These are phyloP conservation scores for Annulohypoxylon bovei DNA, from an alignment of 495 filamentous ascomycete genomes.

Conservation along the genomic window DNA sequence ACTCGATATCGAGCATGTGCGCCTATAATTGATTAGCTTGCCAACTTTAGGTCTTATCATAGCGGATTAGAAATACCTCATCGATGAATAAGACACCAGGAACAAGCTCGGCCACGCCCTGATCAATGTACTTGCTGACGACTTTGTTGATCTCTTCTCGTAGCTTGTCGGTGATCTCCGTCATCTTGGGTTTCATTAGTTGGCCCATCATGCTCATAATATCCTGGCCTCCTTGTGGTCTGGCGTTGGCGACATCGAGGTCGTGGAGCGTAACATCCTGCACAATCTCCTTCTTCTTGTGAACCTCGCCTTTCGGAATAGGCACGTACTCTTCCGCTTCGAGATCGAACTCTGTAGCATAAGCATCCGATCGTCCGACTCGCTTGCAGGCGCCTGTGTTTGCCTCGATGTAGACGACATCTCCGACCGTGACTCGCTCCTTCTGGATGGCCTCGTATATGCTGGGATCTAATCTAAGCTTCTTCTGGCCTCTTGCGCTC, in stretches of 20 bases:
- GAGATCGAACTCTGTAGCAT: slow-evolving; percentile 96
- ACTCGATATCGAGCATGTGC: slow-evolving; percentile 99
- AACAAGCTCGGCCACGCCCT: slow-evolving; percentile 96
- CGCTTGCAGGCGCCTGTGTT: slow-evolving; percentile 98
- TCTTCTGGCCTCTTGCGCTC: slow-evolving; percentile 94
- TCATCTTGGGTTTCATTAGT: slow-evolving; percentile 98
- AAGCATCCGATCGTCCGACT: slow-evolving; percentile 93
- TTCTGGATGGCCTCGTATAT: slow-evolving; percentile 99
- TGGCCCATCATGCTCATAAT: slow-evolving; percentile 99
- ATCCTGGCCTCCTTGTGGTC: slow-evolving; percentile 95
- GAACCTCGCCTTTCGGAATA: slow-evolving; percentile 97
- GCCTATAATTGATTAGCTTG: slow-evolving; percentile 65
- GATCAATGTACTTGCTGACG: slow-evolving; percentile 96
- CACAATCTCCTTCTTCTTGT: slow-evolving; percentile 99
- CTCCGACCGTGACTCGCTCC: slow-evolving; percentile 92
- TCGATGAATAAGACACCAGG: slow-evolving; percentile 98
- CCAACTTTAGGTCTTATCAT: neutral
- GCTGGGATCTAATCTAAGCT: slow-evolving; percentile 92
- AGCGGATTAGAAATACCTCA: slow-evolving; percentile 68
- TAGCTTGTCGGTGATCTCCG: slow-evolving; percentile 97
- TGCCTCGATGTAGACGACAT: slow-evolving; percentile 98
- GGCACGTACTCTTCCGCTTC: slow-evolving; percentile 99
- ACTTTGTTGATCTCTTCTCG: slow-evolving; percentile 97
- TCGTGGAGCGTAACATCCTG: slow-evolving; percentile 98
- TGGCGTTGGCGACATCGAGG: slow-evolving; percentile 93